Base-by-base conservation (phyloP, 1,284 basidiomycete species). In the Pyrrhoderma noxium region DNA sequence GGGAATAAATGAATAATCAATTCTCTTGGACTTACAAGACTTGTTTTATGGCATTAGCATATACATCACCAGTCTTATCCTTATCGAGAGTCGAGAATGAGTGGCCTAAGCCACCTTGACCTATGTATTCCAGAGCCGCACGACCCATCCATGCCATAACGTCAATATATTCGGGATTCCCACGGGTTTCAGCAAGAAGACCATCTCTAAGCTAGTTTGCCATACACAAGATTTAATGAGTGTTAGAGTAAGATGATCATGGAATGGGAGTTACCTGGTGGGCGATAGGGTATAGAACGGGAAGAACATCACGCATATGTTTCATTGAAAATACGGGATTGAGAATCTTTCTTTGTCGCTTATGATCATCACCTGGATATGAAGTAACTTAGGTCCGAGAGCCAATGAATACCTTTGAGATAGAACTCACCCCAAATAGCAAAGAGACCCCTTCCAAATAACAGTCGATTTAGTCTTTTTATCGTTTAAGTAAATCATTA, bases 61-160 rank as follows among this genome's bases (percentile, higher is more conserved):
- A 65, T n/a, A 54, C 51, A 47, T 66, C 60, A 1, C 55, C 45
- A 8, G 45, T 51, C 21, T 57, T 41, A 16, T 62, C 57, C 2
- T 55, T 51, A 16, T 56, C 56, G 16, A 69, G 58, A 3, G 65
- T 58, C 48, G 65, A 60, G 56, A 70, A 69, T 3, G 67, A 64
- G 53, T 69, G 65, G 1, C 73, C 70, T 16, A 71, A 55, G 2
- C 67, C 68, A 11, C 60, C 62, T 58, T 64, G 63, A 14, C 65
- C 64, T 35, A 70, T 61, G 22, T 63, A 54, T 53, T 69, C 67
- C 13, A 68, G 49, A 21, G 70, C 67, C 7, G 63, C 62, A n/a
- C 65, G 63, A 2, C 63, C 59, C 61, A 69, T 66, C 70, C 69
- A 73, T 16, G 65, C 58, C 16, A 69, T 52, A 19, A 74, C 52